These are phyloP conservation scores for Scalesia atractyloides DNA, from an alignment of 129 eudicot species.

Conservation along the genomic window DNA sequence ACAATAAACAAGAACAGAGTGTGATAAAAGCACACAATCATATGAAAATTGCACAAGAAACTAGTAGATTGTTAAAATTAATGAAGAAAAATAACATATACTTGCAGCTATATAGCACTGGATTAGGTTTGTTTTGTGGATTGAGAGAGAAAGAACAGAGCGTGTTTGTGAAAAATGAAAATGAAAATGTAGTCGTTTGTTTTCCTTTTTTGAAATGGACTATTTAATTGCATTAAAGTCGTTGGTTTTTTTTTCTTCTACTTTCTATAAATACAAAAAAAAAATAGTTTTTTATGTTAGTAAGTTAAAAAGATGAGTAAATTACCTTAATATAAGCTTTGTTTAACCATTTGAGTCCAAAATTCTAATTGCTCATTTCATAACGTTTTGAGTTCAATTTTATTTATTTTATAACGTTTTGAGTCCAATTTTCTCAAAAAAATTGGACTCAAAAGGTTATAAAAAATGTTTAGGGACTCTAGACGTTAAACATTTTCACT, in stretches of 20 bases:
- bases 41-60: neutral
- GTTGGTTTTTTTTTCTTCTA: neutral
- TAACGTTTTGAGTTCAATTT: too few relatives aligned
- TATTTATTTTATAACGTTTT: too few relatives aligned
- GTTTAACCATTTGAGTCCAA: too few relatives aligned
- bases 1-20: slow-evolving; percentile 32
- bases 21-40: neutral
- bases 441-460: too few relatives aligned
- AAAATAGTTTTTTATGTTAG: too few relatives aligned
- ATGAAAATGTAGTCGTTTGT: slow-evolving; percentile 10
- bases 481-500: too few relatives aligned
- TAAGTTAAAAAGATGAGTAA: too few relatives aligned
- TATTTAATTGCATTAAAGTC: slow-evolving; percentile 22
- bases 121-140: slow-evolving; percentile 20
- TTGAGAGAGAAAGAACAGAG: slow-evolving; percentile 13
- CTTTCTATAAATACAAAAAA: neutral
- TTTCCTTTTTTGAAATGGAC: slow-evolving; percentile 10
- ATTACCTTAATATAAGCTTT: too few relatives aligned
- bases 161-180: neutral
- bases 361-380: too few relatives aligned
- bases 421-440: too few relatives aligned
- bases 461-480: too few relatives aligned
- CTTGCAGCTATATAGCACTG: slow-evolving; percentile 25
- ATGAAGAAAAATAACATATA: slow-evolving; percentile 8
- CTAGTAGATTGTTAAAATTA: slow-evolving; percentile 1